phyloP scores from a whole-genome alignment of 441 rosid genomes.

The Capsella rubella region DNA sequence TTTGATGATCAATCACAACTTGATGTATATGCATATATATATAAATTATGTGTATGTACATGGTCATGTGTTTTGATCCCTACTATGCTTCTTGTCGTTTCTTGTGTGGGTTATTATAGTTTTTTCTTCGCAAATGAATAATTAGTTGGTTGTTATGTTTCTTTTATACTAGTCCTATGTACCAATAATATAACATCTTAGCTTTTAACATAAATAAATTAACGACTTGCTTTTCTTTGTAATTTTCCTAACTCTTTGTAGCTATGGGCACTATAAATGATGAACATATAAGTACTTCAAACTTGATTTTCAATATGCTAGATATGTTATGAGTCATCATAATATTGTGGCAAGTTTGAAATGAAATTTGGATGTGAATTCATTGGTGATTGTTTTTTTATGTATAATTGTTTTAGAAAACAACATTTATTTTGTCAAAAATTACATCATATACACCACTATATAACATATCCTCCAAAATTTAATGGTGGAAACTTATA shows the following conservation, averaged over 20 bases:
- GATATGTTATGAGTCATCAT: too few species aligned
- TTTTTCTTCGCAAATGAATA: slow-evolving; percentile 2
- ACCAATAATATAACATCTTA: not conserved
- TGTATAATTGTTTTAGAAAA: too few species aligned
- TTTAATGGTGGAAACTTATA: not conserved
- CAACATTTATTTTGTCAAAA: too few species aligned
- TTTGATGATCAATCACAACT: slow-evolving; percentile 42
- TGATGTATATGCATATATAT: slow-evolving; percentile 19
- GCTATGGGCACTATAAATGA: not conserved
- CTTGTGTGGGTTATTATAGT: slow-evolving; percentile 24
- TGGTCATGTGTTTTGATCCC: slow-evolving; percentile 43
- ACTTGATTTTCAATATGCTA: not conserved
- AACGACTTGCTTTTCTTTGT: not conserved
- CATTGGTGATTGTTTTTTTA: too few species aligned
- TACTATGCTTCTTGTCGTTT: slow-evolving; percentile 43
- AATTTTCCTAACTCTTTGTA: not conserved
- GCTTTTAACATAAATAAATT: not conserved
- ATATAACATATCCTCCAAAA: not conserved
- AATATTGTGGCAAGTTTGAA: too few species aligned
- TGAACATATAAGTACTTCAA: not conserved
- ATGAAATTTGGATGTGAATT: too few species aligned
- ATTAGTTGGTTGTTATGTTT: slow-evolving; percentile 26
- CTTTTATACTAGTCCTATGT: not conserved
- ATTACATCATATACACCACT: too few species aligned
- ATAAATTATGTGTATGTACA: slow-evolving; percentile 18